Base-by-base conservation (phyloP, 2,329 filamentous ascomycete species). In the Tolypocladium endophyticum region DNA sequence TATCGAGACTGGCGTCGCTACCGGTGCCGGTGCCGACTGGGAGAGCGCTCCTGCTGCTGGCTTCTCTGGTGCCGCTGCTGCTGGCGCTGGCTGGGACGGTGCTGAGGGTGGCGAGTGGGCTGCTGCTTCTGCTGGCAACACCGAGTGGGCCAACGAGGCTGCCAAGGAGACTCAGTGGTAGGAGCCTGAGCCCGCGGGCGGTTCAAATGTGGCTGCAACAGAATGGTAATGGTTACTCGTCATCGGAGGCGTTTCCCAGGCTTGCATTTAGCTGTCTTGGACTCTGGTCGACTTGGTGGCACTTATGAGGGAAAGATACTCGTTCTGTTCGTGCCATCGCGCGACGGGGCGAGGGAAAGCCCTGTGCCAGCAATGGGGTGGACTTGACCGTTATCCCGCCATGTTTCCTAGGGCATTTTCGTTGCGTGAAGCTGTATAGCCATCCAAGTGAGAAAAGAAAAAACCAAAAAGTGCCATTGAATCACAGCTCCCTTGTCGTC, bases 291-390 rank as follows among this genome's bases (percentile, higher is more conserved):
- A 81, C 70, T 85, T 84, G 81, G 81, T 77, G 81, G 87, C 86
- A 88, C 92, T 97, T 82, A 97, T 89, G 92, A 97, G 92, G 93
- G 93, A 97, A 97, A 97, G 93, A 97, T 92, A 96, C 88, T 91
- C 83, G 74, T 63, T 65, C 57, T 63, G 59, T 62, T 57, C 60
- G 55, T 59, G 50, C 62, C 64, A 59, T 61, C 59, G 28, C 53
- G 33, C 36, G 53, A 50, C 62, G 70, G 74, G 73, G 75, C 77
- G 87, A 91, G 92, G 92, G 93, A 97, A 97, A 92, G 93, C 93
- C 93, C 92, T 97, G 92, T 94, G 86, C 82, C 86, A 84, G 82
- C 84, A 84, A 82, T 84, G 87, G 89, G 87, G 80, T 88, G 85
- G 85, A 90, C 90, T 93, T 95, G 74, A 93, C 80, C 87, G 90